A percentile compares a stretch with the other conserved stretches of the same genome.
Conservation (phyloP, 768 basidiomycete genomes). For the Suillus brevipes region DNA sequence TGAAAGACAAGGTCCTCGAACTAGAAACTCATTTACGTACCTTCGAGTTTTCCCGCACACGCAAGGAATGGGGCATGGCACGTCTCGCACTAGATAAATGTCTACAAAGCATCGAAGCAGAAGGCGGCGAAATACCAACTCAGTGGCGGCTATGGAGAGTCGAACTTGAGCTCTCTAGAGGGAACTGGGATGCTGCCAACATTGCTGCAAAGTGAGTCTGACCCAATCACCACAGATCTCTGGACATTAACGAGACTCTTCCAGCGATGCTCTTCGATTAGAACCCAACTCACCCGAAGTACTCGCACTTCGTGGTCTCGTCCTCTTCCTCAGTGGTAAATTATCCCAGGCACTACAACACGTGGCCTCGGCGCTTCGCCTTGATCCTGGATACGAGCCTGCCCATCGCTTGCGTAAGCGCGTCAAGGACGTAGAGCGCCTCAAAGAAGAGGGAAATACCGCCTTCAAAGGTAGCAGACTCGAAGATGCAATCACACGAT, state of each 20-base stretch:
- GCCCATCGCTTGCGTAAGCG: constrained; percentile 74
- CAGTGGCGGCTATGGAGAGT: constrained; percentile 83
- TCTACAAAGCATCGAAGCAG: constrained; percentile 67
- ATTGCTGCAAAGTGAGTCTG: constrained; percentile 68
- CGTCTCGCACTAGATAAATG: constrained; percentile 81
- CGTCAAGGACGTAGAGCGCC: constrained; percentile 76
- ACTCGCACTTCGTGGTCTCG: constrained; percentile 72
- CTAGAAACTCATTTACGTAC: constrained; percentile 68
- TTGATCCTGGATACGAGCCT: constrained; percentile 74
- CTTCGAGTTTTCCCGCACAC: constrained; percentile 53
- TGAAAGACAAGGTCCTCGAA: constrained; percentile 58
- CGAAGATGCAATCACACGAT: constrained; percentile 65
- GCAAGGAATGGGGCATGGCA: constrained; percentile 76
- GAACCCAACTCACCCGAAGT: constrained; percentile 78
- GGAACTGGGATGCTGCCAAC: constrained; percentile 73
- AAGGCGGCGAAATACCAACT: constrained; percentile 71
- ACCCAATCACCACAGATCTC: background rate
- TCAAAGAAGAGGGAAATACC: constrained; percentile 84
- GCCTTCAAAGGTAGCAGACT: constrained; percentile 66
- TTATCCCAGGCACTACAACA: constrained; percentile 74
- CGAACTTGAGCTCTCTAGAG: constrained; percentile 72
- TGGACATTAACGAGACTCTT: background rate
- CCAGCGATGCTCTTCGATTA: constrained; percentile 72
- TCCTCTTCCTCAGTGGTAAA: constrained; percentile 73
- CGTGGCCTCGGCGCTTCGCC: constrained; percentile 64